Percentiles rank a stretch among this genome's conserved stretches.
Evolutionary conservation across 108 stramenopile genomes (phyloP).

Genomic region (Nitzschia sp.): DNA sequence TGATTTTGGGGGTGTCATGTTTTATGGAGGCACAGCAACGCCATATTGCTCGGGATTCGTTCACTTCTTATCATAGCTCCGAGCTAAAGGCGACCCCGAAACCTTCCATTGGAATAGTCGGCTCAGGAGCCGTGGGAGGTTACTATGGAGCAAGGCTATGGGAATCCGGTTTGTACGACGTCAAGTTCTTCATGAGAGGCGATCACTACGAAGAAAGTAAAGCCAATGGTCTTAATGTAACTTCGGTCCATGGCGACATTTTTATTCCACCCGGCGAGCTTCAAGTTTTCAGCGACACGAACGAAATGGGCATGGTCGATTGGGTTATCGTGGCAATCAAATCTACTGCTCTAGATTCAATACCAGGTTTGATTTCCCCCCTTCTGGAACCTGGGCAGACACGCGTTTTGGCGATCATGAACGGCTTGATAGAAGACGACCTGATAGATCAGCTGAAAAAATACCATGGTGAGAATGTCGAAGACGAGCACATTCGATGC

Average conservation of each 20-base stretch:
- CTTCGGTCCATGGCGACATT: conserved; percentile 64
- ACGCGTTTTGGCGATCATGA: conserved; percentile 79
- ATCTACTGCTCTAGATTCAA: conserved; percentile 55
- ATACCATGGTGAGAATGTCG: conserved; percentile 26
- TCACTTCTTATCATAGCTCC: neutral
- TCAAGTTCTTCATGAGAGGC: conserved; percentile 74
- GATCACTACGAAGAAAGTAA: conserved; percentile 55
- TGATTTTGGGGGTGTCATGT: neutral
- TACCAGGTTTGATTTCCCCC: conserved; percentile 60
- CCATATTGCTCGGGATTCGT: neutral
- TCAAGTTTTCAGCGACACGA: conserved; percentile 45
- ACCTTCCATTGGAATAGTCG: conserved; percentile 49
- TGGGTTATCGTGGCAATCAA: conserved; percentile 84
- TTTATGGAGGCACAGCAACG: neutral
- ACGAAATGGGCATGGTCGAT: conserved; percentile 54
- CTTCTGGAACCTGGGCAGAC: conserved; percentile 52
- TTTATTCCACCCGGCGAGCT: conserved; percentile 60
- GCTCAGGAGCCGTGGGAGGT: conserved; percentile 66
- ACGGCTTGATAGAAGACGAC: conserved; percentile 86
- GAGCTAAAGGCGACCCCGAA: neutral
- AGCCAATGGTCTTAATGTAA: conserved; percentile 62
- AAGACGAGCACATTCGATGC: conserved; percentile 25
- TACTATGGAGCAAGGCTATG: conserved; percentile 77
- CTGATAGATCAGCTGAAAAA: conserved; percentile 43
- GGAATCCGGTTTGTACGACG: conserved; percentile 62